Percentiles rank a stretch among this genome's conserved stretches.
phyloP scores from a whole-genome alignment of 306 rosid species.

The Lathyrus aphaca region DNA sequence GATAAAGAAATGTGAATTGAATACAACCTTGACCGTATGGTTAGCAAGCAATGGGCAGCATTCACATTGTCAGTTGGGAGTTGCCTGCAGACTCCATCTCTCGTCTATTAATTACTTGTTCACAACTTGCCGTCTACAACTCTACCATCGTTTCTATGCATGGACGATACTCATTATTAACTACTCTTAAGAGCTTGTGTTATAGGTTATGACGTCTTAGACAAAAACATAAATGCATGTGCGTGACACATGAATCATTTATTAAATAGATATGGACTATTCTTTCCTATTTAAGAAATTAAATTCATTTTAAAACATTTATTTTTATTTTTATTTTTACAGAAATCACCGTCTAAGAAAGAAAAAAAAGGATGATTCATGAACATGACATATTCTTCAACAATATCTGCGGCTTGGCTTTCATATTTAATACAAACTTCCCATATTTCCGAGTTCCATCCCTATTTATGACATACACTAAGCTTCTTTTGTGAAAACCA shows the following conservation, averaged over 20 bases:
- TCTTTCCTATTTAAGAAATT: too few relatives aligned
- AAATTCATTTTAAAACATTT: too few relatives aligned
- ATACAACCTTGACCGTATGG: background rate
- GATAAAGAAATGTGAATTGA: background rate
- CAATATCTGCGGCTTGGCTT: background rate
- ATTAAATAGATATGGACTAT: too few relatives aligned
- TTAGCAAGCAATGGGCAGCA: background rate
- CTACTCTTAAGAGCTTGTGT: too few relatives aligned
- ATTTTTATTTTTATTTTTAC: too few relatives aligned
- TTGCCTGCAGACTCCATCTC: background rate
- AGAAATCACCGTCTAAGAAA: too few relatives aligned
- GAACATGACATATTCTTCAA: background rate
- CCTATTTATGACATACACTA: background rate
- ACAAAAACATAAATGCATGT: too few relatives aligned
- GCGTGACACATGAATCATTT: too few relatives aligned
- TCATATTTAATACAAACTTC: background rate
- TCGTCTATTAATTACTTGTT: background rate
- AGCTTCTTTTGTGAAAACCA: background rate
- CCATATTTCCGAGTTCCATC: background rate
- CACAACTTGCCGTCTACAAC: background rate
- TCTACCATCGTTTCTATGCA: background rate
- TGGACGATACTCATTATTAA: too few relatives aligned
- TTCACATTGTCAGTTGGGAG: background rate
- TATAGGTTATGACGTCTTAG: too few relatives aligned
- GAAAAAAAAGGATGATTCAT: too few relatives aligned